These are phyloP conservation scores for Entonaema liquescens DNA, from an alignment of 495 filamentous ascomycete genomes.

Conservation along the genomic window DNA sequence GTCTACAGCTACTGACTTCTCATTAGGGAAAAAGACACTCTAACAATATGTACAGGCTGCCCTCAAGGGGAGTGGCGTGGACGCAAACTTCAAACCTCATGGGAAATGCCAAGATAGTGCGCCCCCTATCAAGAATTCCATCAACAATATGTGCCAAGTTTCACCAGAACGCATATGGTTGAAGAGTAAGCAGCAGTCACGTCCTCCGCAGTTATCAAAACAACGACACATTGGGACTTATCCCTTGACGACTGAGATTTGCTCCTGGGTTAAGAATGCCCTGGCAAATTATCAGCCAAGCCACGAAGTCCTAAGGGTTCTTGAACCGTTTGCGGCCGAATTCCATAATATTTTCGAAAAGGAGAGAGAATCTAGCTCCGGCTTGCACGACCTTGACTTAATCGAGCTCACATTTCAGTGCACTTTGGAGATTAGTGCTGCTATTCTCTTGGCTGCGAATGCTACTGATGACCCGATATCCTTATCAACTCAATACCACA, in stretches of 20 bases:
- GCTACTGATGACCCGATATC: background rate
- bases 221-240: conserved; percentile 3
- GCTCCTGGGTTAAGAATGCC: conserved; percentile 1
- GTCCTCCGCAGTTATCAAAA: background rate
- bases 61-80: too few relatives aligned
- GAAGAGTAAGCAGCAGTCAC: background rate
- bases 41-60: too few relatives aligned
- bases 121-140: too few relatives aligned
- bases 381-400: conserved; percentile 3
- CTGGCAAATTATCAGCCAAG: background rate
- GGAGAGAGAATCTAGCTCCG: background rate
- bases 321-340: background rate
- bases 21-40: too few relatives aligned
- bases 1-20: too few relatives aligned
- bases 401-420: background rate
- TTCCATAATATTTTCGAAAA: background rate
- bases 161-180: too few relatives aligned
- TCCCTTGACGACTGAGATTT: background rate
- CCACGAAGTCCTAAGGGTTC: background rate
- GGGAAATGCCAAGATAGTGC: too few relatives aligned
- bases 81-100: too few relatives aligned
- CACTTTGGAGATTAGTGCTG: conserved; percentile 1
- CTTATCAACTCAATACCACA: background rate
- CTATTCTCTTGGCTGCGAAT: background rate
- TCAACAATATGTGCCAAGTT: too few relatives aligned